Evolutionary conservation across 2,329 filamentous ascomycete species (phyloP), one percentile per base, ranked within the genome.

Genomic region (Calonectria ilicicola): DNA sequence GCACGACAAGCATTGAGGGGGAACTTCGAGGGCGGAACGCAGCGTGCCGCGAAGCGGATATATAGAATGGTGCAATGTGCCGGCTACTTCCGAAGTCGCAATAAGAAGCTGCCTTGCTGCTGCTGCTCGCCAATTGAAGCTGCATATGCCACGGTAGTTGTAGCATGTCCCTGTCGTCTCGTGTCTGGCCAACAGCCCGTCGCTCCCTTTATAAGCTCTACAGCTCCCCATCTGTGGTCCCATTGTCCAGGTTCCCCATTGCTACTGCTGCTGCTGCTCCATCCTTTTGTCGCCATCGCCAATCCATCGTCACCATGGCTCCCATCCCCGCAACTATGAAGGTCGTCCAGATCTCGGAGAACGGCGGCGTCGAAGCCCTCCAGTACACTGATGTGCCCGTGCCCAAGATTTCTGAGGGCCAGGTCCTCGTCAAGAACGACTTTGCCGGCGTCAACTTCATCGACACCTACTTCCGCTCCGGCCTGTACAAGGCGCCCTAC

Each of bases 381-480:
- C 86, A 95, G 80, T 91, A 93, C 84, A 93, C 89, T 79, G 91
- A 95, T 80, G 82, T 95, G 4, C 92, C 83, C 21, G 90, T 98
- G 1, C 94, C 95, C 0, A 85, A 88, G 63, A 90, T 89, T 2
- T 86, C 90, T 42, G 90, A 92, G n/a, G 92, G 91, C 71, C 89
- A 98, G 77, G 84, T 98, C 26, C 89, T 98, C 5, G 90, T 98
- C 71, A 93, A 93, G 84, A 98, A 98, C 84, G 91, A 93, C 75
- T 94, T 90, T 81, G 88, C 93, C 62, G 96, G 95, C 72, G 87
- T 98, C 73, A 98, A 98, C 85, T 98, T 90, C 85, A 97, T 98
- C 80, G 96, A 98, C 84, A 98, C 87, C 46, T 98, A 98, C 85
- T 97, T 96, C 89, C 95, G 96, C 82, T 91, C 90, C 15, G 96